These are phyloP conservation scores for Xylaria longipes DNA, from an alignment of 495 filamentous ascomycete genomes.

Conservation along the genomic window DNA sequence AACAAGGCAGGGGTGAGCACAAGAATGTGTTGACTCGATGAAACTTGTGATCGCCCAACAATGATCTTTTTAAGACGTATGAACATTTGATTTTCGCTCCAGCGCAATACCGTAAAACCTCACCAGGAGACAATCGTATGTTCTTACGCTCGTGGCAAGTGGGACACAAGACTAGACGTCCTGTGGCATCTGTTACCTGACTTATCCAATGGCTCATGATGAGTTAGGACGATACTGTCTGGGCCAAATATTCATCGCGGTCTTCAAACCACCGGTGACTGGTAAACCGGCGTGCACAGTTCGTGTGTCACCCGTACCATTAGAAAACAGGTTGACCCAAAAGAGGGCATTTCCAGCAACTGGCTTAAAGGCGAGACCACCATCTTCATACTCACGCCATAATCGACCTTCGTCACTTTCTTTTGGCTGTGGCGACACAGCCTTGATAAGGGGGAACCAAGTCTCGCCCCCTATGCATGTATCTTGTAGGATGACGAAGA, in stretches of 20 bases:
- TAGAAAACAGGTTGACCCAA: constrained; percentile 58
- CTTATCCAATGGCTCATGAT: not conserved
- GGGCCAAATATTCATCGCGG: constrained; percentile 65
- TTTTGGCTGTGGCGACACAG: constrained; percentile 26
- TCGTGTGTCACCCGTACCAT: constrained; percentile 54
- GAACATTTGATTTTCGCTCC: not conserved
- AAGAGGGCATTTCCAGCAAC: constrained; percentile 60
- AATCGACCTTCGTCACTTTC: constrained; percentile 34
- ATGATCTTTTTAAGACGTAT: not conserved
- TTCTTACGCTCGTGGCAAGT: not conserved
- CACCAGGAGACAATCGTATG: not conserved
- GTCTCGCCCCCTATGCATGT: constrained; percentile 54
- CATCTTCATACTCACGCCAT: constrained; percentile 55
- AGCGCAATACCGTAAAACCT: not conserved
- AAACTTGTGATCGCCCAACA: not conserved
- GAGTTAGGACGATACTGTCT: constrained; percentile 37
- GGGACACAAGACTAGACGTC: not conserved
- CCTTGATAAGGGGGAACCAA: constrained; percentile 50
- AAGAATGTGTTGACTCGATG: not conserved
- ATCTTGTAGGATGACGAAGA: constrained; percentile 54
- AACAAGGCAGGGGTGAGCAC: not conserved
- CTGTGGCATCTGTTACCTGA: not conserved
- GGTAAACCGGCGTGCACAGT: constrained; percentile 60
- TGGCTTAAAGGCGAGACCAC: constrained; percentile 58
- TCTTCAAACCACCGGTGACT: constrained; percentile 55